Base-by-base conservation (phyloP, 331 rosid genomes). In the Erythrophleum ivorense region DNA sequence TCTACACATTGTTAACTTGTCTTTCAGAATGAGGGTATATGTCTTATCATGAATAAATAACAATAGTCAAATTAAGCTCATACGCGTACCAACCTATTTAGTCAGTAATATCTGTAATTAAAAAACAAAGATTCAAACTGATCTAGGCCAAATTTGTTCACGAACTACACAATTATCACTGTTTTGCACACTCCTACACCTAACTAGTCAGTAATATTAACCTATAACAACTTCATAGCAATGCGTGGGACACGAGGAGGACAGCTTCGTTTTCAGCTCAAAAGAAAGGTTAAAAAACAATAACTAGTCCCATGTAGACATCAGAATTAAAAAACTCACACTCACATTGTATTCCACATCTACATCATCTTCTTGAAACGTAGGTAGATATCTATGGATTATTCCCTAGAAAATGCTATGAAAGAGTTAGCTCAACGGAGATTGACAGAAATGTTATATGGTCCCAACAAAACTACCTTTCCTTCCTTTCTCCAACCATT, bases 401-500 rank as follows among this genome's bases (percentile, higher is more conserved):
- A 53, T 76, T 60, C 58, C 18, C 75, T 7, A 14, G 29, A 18
- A n/a, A 69, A 49, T 24, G 36, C 73, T 70, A 46, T 69, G 71
- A 78, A 34, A 38, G 10, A 11, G 81, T 67, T 50, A 3, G 12
- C 16, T 55, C 69, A 70, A 52, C 3, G 53, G 45, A 74, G 64
- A 57, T n/a, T 40, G 70, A 66, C 75, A 66, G 43, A 65, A 68
- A 41, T 24, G 59, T 18, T 54, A 33, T 73, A 29, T 24, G 14
- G 49, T 40, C 18, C 60, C 45, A 49, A 68, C 67, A 54, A 24
- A 77, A 40, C 52, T 41, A 57, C 40, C 65, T 68, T 74, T 41
- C 24, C 76, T 43, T 74, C 53, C 75, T 52, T 81, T 68, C 71
- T 69, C 36, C 77, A 19, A 68, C 58, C 74, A 70, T 29, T 71